Conservation (phyloP, 352 stramenopile species). For the Pythium angustatum region DNA sequence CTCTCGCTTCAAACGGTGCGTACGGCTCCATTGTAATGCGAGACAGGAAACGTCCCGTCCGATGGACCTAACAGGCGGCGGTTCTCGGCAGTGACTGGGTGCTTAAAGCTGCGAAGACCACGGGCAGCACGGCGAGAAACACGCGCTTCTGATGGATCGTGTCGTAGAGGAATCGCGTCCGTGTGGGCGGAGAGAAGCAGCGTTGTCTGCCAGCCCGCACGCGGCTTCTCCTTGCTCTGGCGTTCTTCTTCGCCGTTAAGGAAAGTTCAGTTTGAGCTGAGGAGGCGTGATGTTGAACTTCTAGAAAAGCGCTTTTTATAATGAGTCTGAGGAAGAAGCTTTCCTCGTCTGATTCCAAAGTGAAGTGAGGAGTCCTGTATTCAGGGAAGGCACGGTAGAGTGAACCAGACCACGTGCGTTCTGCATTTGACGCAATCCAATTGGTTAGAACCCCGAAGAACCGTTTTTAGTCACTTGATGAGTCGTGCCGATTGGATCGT, state of each 20-base stretch:
- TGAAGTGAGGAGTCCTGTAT: background rate
- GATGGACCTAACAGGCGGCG: too few relatives aligned
- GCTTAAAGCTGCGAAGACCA: too few relatives aligned
- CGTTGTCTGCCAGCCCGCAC: too few relatives aligned
- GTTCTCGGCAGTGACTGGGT: too few relatives aligned
- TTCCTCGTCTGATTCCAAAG: background rate
- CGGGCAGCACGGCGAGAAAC: too few relatives aligned
- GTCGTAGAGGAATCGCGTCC: too few relatives aligned
- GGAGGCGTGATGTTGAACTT: slow-evolving; percentile 2
- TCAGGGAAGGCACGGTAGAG: background rate
- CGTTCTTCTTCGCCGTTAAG: background rate
- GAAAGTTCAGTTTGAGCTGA: background rate
- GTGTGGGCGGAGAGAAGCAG: too few relatives aligned
- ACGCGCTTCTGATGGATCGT: too few relatives aligned
- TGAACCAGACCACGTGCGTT: slow-evolving; percentile 11
- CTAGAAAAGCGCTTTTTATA: background rate
- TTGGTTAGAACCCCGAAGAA: slow-evolving; percentile 22
- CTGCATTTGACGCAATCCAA: slow-evolving; percentile 22
- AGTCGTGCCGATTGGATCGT: slow-evolving; percentile 6
- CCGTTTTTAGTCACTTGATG: slow-evolving; percentile 18
- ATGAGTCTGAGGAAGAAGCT: background rate
- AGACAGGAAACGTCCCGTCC: too few relatives aligned
- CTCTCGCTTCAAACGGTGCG: too few relatives aligned
- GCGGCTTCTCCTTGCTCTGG: background rate
- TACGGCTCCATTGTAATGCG: too few relatives aligned